Base-by-base conservation (phyloP, 495 filamentous ascomycete genomes). In the Talaromyces stipitatus region DNA sequence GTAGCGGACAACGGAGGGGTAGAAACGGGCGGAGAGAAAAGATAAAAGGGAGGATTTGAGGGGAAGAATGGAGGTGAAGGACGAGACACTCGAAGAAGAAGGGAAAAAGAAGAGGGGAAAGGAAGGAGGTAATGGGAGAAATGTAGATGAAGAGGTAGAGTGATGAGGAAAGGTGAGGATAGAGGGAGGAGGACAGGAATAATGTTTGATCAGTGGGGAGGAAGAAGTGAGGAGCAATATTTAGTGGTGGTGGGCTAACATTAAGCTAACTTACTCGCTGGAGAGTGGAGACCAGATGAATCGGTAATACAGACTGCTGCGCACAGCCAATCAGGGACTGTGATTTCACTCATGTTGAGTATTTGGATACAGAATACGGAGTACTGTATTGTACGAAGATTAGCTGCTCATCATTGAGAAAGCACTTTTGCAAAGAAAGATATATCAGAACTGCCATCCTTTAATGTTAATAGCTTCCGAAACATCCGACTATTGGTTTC, bases 31-130 rank as follows among this genome's bases (percentile, higher is more conserved):
- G 46, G 56, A 33, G 51, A 50, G 46, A 48, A 55, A 38, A 55
- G 53, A 52, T 53, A 63, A 66, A 63, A 45, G 50, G 33, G 58
- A 61, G 51, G 56, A 59, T 61, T 56, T 65, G 61, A 61, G 54
- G 58, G 56, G 55, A 53, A 57, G 50, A 58, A 56, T 50, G 57
- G 55, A 57, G 30, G 47, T 57, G 36, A 45, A 58, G 48, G 48
- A 38, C 12, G 61, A 52, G 51, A 47, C 59, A 46, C 27, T 51
- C 33, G 27, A 20, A 18, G 57, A 36, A 26, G 47, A 45, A 12
- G 52, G 27, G 59, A 55, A 50, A 55, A 52, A 53, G 29, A 30
- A 48, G 38, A 54, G 33, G 59, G 9, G 52, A 57, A 54, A 36
- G 62, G 53, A 53, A 41, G 61, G 50, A 43, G 61, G 63, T 62